phyloP scores from a whole-genome alignment of 2,329 filamentous ascomycete genomes.

The Scedosporium dehoogii region DNA sequence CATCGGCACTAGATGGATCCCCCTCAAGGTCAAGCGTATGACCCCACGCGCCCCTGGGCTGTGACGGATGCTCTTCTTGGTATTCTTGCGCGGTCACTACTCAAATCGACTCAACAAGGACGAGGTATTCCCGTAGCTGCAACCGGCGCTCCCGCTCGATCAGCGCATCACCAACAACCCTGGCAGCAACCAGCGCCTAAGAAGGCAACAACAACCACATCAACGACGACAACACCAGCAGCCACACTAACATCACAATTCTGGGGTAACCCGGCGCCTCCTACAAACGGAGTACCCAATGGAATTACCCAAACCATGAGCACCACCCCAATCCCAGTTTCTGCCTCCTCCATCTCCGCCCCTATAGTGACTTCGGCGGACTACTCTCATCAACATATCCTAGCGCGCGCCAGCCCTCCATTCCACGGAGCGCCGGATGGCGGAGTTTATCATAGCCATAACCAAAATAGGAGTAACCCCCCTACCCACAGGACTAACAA shows the following conservation, averaged over 20 bases:
- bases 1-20: constrained; percentile 1
- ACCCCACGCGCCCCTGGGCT: constrained; percentile 5
- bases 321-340: not conserved
- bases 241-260: not conserved
- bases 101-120: not conserved
- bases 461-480: not conserved
- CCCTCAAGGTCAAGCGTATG: not conserved
- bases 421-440: not conserved
- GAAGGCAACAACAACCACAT: not conserved
- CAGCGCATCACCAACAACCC: not conserved
- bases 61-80: constrained; percentile 6
- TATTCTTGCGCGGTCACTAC: constrained; percentile 2
- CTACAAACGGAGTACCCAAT: not conserved
- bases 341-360: not conserved
- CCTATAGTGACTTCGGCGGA: not conserved
- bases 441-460: not conserved
- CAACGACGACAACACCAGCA: not conserved
- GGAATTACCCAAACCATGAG: not conserved
- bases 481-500: not conserved
- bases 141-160: not conserved
- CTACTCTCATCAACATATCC: not conserved
- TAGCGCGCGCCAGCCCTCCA: not conserved
- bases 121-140: not conserved
- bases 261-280: not conserved
- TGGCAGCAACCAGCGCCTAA: not conserved